Evolutionary conservation across 1,284 basidiomycete genomes (phyloP).

Genomic region (Xanthoconium separans): DNA sequence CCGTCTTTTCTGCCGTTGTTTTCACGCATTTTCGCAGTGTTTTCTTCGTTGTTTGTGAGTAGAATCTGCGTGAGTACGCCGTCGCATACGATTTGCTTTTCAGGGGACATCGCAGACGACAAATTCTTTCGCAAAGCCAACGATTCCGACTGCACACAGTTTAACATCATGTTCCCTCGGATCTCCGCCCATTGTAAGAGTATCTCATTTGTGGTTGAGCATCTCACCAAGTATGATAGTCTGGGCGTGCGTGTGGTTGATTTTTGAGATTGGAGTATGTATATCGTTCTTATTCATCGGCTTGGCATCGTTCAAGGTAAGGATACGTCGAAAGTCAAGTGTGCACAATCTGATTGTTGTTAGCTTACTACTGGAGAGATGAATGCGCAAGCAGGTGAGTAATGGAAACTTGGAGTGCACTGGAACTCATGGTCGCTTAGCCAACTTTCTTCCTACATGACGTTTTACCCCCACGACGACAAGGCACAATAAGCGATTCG

Average conservation of each 20-base stretch:
- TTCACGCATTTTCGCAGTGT: slow-evolving; percentile 45
- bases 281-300: slow-evolving; percentile 72
- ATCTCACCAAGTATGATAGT: slow-evolving; percentile 39
- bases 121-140: slow-evolving; percentile 84
- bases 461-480: background rate
- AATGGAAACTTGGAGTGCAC: background rate
- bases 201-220: background rate
- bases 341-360: slow-evolving; percentile 12
- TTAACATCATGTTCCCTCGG: slow-evolving; percentile 62
- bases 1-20: background rate
- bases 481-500: slow-evolving; percentile 1
- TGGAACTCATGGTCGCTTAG: slow-evolving; percentile 29
- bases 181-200: slow-evolving; percentile 61
- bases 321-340: background rate
- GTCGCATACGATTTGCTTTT: slow-evolving; percentile 6
- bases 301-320: slow-evolving; percentile 71
- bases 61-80: background rate
- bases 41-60: slow-evolving; percentile 74
- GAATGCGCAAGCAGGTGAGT: slow-evolving; percentile 57
- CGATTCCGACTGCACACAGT: slow-evolving; percentile 81
- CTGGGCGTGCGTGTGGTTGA: slow-evolving; percentile 75
- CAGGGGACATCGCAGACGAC: slow-evolving; percentile 84
- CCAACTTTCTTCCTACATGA: slow-evolving; percentile 39
- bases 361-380: slow-evolving; percentile 53
- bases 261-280: slow-evolving; percentile 65